These are phyloP conservation scores for Talaromyces islandicus DNA, from an alignment of 2,329 filamentous ascomycete species.

Conservation along the genomic window DNA sequence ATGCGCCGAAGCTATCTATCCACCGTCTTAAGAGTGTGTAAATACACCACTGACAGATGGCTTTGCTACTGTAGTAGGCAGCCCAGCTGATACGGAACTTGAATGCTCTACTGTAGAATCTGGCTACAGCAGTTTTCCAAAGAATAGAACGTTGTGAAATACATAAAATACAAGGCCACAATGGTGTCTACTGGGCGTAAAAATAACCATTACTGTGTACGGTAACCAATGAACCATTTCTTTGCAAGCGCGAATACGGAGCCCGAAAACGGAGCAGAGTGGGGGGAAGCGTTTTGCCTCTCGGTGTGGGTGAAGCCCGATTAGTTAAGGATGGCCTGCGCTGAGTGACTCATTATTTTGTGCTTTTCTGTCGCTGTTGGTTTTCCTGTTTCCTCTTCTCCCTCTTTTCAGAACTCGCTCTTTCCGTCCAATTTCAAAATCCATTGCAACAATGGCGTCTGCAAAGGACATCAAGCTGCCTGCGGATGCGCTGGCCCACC, in stretches of 20 bases:
- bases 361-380: not conserved
- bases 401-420: not conserved
- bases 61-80: not conserved
- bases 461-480: conserved; percentile 29
- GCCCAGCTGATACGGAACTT: not conserved
- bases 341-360: not conserved
- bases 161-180: conserved; percentile 4
- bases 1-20: not conserved
- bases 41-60: not conserved
- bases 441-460: conserved; percentile 18
- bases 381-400: not conserved
- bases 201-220: not conserved
- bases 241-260: conserved; percentile 8
- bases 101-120: not conserved
- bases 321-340: conserved; percentile 1
- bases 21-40: not conserved
- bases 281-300: conserved; percentile 5
- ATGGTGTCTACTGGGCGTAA: conserved; percentile 1
- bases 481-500: conserved; percentile 28
- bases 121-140: not conserved
- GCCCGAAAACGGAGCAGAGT: conserved; percentile 12
- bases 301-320: not conserved
- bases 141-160: not conserved
- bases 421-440: not conserved
- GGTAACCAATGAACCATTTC: conserved; percentile 3